Conservation (phyloP, 148 eudicot species). For the Amaranthus cruentus region DNA sequence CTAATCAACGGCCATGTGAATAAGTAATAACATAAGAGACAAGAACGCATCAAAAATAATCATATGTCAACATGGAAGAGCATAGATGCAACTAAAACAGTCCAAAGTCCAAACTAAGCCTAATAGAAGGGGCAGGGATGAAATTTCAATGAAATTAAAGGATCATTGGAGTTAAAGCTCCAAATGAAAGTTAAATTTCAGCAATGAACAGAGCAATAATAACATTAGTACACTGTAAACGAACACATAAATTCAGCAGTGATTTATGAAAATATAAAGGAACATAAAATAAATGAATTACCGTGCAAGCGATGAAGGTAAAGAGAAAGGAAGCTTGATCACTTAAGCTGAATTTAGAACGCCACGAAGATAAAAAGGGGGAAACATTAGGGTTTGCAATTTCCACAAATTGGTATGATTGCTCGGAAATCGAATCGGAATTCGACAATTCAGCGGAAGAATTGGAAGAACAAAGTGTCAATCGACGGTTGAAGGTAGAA, state of each 20-base stretch:
- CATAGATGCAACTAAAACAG: too few species aligned
- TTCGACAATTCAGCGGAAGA: constrained; percentile 4
- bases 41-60: too few species aligned
- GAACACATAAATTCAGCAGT: not conserved
- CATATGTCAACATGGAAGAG: too few species aligned
- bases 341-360: constrained; percentile 42
- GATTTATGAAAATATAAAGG: not conserved
- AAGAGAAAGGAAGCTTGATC: constrained; percentile 64
- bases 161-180: not conserved
- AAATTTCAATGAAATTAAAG: too few species aligned
- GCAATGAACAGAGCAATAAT: not conserved
- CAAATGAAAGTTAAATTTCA: not conserved
- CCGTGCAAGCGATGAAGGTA: constrained; percentile 74
- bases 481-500: constrained; percentile 4
- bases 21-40: too few species aligned
- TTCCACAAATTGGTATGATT: constrained; percentile 27
- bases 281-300: constrained; percentile 9
- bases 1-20: too few species aligned
- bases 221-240: not conserved
- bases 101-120: too few species aligned
- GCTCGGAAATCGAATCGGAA: constrained; percentile 7
- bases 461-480: constrained; percentile 14
- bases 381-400: constrained; percentile 40
- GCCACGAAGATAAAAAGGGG: constrained; percentile 25
- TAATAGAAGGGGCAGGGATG: too few species aligned